Evolutionary conservation across 2,329 filamentous ascomycete genomes (phyloP).

Genomic region (Tolypocladium ovalisporum): DNA sequence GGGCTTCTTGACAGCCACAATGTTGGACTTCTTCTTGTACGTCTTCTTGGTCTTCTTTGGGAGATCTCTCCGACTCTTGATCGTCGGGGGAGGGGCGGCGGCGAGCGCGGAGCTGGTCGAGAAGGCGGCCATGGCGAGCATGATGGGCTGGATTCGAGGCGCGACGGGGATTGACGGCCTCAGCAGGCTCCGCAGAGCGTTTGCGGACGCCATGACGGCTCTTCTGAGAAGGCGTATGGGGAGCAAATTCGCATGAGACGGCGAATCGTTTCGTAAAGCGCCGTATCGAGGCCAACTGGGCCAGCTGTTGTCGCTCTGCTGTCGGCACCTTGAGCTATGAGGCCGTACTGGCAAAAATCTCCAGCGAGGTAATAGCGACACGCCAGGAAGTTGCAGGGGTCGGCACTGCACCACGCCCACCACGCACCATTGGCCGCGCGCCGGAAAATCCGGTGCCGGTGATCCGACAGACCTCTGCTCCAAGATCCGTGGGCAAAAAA

Average conservation of each 20-base stretch:
- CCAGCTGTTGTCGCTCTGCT: conserved; percentile 10
- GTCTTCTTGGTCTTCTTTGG: conserved; percentile 29
- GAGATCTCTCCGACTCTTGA: conserved; percentile 24
- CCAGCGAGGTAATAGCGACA: conserved; percentile 4
- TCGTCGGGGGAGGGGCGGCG: conserved; percentile 14
- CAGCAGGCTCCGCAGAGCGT: conserved; percentile 31
- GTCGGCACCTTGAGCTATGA: not conserved
- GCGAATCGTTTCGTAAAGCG: not conserved
- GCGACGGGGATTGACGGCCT: conserved; percentile 21
- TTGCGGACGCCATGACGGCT: conserved; percentile 25
- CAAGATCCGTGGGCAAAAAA: conserved; percentile 17
- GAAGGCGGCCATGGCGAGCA: conserved; percentile 27
- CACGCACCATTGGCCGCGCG: not conserved
- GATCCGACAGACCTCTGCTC: conserved; percentile 12
- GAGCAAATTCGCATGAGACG: not conserved
- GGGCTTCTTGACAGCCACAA: conserved; percentile 43
- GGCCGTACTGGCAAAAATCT: conserved; percentile 3
- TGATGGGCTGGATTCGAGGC: conserved; percentile 20
- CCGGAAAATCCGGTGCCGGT: conserved; percentile 17
- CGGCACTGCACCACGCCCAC: not conserved
- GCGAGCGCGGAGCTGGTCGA: conserved; percentile 22
- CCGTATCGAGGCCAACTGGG: conserved; percentile 19
- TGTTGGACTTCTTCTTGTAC: conserved; percentile 40
- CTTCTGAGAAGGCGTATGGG: not conserved
- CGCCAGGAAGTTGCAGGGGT: not conserved